Percentiles rank a stretch among this genome's conserved stretches.
Evolutionary conservation across 2,329 filamentous ascomycete genomes (phyloP).

Genomic region (Xylariaceae sp.): DNA sequence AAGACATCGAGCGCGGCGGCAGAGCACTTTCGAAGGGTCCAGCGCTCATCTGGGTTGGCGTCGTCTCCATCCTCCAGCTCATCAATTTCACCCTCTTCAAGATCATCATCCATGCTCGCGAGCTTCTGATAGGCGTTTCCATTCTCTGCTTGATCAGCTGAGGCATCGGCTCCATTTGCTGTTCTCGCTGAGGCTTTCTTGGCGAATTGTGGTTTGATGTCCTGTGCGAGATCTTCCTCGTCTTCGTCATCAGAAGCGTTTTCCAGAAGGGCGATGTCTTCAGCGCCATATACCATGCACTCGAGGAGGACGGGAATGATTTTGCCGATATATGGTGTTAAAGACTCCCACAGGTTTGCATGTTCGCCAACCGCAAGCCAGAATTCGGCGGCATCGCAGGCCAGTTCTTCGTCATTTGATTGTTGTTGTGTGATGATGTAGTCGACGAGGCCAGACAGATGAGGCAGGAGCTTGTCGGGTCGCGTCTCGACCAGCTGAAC

Average conservation of each 20-base stretch:
- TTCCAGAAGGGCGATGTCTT: constrained; percentile 82
- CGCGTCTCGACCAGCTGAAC: constrained; percentile 87
- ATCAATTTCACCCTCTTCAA: constrained; percentile 85
- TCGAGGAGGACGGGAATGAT: constrained; percentile 88
- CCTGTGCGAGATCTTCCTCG: constrained; percentile 81
- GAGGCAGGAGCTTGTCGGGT: constrained; percentile 84
- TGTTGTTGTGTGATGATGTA: constrained; percentile 91
- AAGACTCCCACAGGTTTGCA: constrained; percentile 67
- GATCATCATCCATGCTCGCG: constrained; percentile 62
- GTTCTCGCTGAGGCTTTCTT: constrained; percentile 60
- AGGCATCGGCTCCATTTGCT: constrained; percentile 47
- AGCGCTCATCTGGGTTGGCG: constrained; percentile 80
- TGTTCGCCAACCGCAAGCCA: constrained; percentile 94
- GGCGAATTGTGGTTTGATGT: constrained; percentile 90
- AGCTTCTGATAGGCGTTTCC: constrained; percentile 54
- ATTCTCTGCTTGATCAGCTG: constrained; percentile 49
- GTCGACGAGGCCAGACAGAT: constrained; percentile 82
- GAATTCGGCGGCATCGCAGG: constrained; percentile 93
- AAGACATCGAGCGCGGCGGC: constrained; percentile 93
- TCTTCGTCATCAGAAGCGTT: constrained; percentile 87
- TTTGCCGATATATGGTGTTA: constrained; percentile 74
- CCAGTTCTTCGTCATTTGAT: constrained; percentile 81
- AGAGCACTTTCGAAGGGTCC: constrained; percentile 96
- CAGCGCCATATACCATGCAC: constrained; percentile 94
- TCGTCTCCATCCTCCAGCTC: constrained; percentile 73